Evolutionary conservation across 2,329 filamentous ascomycete species (phyloP).

Genomic region (Teratosphaeria destructans): DNA sequence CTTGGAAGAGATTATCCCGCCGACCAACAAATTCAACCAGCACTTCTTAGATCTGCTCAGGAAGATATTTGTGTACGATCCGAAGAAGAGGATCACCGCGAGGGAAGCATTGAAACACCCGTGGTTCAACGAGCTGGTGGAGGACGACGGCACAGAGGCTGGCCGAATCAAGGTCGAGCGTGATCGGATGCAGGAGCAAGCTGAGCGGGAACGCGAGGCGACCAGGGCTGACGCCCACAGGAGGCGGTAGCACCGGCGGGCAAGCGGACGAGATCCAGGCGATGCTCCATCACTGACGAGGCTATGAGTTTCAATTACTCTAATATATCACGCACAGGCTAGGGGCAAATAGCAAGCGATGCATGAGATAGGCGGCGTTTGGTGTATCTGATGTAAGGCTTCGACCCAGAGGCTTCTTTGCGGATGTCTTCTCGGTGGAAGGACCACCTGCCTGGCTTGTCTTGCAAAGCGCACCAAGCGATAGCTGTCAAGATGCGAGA

Average conservation of each 20-base stretch:
- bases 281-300: background rate
- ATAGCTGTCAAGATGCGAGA: background rate
- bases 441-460: background rate
- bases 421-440: background rate
- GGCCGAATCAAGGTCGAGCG: conserved; percentile 39
- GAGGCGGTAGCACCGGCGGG: background rate
- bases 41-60: conserved; percentile 53
- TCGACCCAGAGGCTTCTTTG: background rate
- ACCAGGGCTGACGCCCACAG: background rate
- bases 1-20: conserved; percentile 51
- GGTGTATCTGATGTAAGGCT: background rate
- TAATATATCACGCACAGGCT: background rate
- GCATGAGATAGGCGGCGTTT: background rate
- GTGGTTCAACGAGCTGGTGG: conserved; percentile 54
- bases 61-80: conserved; percentile 57
- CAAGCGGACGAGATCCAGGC: background rate
- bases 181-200: conserved; percentile 14
- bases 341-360: background rate
- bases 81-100: conserved; percentile 53
- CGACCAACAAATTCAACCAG: conserved; percentile 47
- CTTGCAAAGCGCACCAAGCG: background rate
- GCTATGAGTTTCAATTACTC: background rate
- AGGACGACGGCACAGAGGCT: conserved; percentile 57
- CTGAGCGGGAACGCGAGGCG: conserved; percentile 1
- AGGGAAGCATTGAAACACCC: conserved; percentile 55